Conservation (phyloP, 306 rosid genomes). For the Dryas drummondii region DNA sequence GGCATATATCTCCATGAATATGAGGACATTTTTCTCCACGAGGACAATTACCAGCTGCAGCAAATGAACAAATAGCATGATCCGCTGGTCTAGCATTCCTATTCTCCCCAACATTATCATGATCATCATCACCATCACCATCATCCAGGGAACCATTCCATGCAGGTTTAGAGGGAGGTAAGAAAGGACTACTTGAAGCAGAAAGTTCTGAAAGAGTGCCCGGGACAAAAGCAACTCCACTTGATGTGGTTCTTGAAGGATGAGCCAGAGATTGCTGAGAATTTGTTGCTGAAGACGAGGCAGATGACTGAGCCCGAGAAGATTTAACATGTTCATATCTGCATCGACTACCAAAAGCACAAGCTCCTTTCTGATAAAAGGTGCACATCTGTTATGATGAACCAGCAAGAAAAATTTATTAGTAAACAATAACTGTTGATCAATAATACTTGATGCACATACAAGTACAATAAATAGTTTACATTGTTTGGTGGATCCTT, state of each 20-base stretch:
- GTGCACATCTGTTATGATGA: slow-evolving; percentile 67
- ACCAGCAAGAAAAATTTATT: slow-evolving; percentile 20
- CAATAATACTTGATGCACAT: not conserved
- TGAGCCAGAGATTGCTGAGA: slow-evolving; percentile 31
- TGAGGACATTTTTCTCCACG: slow-evolving; percentile 85
- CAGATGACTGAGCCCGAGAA: slow-evolving; percentile 48
- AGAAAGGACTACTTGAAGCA: slow-evolving; percentile 41
- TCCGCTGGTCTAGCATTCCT: slow-evolving; percentile 53
- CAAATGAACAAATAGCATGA: slow-evolving; percentile 82
- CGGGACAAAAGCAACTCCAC: slow-evolving; percentile 34
- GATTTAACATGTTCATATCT: slow-evolving; percentile 88
- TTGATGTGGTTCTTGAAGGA: slow-evolving; percentile 36
- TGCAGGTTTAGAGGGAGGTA: slow-evolving; percentile 44
- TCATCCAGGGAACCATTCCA: slow-evolving; percentile 50
- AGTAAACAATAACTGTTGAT: slow-evolving; percentile 14
- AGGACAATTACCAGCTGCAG: slow-evolving; percentile 94
- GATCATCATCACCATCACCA: slow-evolving; percentile 33
- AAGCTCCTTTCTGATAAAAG: slow-evolving; percentile 81
- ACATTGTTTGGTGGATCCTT: slow-evolving; percentile 83
- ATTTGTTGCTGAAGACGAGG: slow-evolving; percentile 60
- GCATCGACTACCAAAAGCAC: slow-evolving; percentile 96
- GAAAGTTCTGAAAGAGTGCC: slow-evolving; percentile 38
- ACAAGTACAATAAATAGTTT: slow-evolving; percentile 18
- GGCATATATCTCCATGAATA: slow-evolving; percentile 86
- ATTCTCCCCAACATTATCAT: slow-evolving; percentile 42